These are phyloP conservation scores for Fusarium lateritium DNA, from an alignment of 2,329 filamentous ascomycete genomes.

Conservation along the genomic window DNA sequence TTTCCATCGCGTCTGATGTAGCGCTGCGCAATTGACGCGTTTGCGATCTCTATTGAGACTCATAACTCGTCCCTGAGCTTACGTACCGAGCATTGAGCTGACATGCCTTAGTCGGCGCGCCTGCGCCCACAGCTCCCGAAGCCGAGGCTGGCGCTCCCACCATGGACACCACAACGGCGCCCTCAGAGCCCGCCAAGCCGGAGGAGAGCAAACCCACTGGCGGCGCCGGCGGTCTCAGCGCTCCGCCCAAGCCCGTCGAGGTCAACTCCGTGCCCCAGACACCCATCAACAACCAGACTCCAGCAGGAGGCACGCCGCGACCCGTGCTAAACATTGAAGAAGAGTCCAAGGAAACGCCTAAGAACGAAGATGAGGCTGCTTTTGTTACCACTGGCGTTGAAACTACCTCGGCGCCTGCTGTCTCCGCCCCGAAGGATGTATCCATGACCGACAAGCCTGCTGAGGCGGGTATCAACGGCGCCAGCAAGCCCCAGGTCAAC, in stretches of 20 bases:
- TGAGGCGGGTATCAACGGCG: constrained; percentile 39
- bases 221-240: constrained; percentile 31
- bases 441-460: constrained; percentile 31
- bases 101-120: constrained; percentile 50
- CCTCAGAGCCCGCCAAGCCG: constrained; percentile 41
- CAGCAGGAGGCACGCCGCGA: constrained; percentile 54
- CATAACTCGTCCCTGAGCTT: not conserved
- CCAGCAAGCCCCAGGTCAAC: constrained; percentile 35
- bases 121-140: constrained; percentile 50
- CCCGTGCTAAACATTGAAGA: constrained; percentile 54
- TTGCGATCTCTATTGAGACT: constrained; percentile 7
- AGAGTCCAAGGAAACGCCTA: constrained; percentile 49
- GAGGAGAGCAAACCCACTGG: constrained; percentile 41
- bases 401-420: constrained; percentile 39
- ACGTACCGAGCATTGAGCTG: constrained; percentile 27
- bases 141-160: constrained; percentile 49
- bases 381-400: constrained; percentile 48
- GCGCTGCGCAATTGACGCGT: constrained; percentile 36
- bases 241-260: constrained; percentile 55
- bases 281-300: constrained; percentile 54
- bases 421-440: constrained; percentile 42
- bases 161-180: constrained; percentile 45
- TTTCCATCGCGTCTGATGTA: constrained; percentile 5
- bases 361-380: constrained; percentile 45
- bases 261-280: constrained; percentile 56